These are phyloP conservation scores for Rhodotorula sp. DNA, from an alignment of 1,284 basidiomycete species.

Conservation along the genomic window DNA sequence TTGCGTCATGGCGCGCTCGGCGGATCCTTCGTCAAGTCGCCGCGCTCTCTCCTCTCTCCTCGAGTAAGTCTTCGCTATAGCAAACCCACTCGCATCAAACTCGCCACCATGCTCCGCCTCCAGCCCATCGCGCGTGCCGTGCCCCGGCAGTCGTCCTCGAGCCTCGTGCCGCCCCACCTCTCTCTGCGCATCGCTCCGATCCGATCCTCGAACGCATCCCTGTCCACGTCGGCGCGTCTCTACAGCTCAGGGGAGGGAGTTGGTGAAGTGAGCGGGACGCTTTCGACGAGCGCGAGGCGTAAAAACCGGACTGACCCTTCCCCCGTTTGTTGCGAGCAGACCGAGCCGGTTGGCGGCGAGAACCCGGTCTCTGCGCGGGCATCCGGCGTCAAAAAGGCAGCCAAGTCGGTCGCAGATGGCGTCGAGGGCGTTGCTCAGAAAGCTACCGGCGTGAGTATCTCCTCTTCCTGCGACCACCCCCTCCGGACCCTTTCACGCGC, in stretches of 20 bases:
- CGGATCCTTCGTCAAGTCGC: too few relatives aligned
- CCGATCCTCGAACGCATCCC: background rate
- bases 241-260: background rate
- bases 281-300: background rate
- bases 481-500: background rate
- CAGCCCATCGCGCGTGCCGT: too few relatives aligned
- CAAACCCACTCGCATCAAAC: too few relatives aligned
- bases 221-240: background rate
- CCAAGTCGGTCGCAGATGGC: constrained; percentile 14
- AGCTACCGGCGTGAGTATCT: constrained; percentile 12
- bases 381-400: constrained; percentile 9
- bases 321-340: constrained; percentile 5
- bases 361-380: constrained; percentile 18
- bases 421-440: constrained; percentile 3
- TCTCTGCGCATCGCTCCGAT: background rate
- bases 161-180: too few relatives aligned
- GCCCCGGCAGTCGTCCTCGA: background rate
- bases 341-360: constrained; percentile 3
- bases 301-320: too few relatives aligned
- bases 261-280: background rate
- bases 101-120: too few relatives aligned
- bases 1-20: too few relatives aligned
- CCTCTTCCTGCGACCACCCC: too few relatives aligned
- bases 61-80: too few relatives aligned
- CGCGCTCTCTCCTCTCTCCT: too few relatives aligned